These are phyloP conservation scores for Batkoa obscura DNA, from an alignment of 371 early-diverging fungal genomes.

Conservation along the genomic window DNA sequence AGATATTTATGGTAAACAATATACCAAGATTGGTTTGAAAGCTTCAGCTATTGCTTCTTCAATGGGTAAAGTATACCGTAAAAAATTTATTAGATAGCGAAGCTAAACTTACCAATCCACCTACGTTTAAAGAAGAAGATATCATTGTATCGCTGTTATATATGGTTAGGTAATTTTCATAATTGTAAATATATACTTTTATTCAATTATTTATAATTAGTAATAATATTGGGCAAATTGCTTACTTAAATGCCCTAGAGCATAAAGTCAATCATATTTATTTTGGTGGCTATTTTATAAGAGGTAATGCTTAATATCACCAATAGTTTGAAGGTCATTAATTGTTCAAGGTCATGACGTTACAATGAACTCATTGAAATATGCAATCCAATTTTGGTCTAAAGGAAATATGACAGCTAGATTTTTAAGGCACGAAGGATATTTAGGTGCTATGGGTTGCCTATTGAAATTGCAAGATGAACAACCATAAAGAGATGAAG, in stretches of 20 bases:
- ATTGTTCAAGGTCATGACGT: slow-evolving; percentile 48
- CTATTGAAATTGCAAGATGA: not conserved
- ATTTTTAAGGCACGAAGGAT: slow-evolving; percentile 92
- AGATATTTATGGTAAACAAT: slow-evolving; percentile 88
- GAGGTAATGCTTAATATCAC: slow-evolving; percentile 27
- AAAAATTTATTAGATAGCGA: slow-evolving; percentile 31
- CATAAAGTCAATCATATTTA: slow-evolving; percentile 82
- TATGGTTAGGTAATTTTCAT: slow-evolving; percentile 49
- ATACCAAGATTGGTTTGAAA: slow-evolving; percentile 70
- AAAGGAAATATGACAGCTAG: slow-evolving; percentile 83
- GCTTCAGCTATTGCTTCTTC: slow-evolving; percentile 82
- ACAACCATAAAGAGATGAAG: no score
- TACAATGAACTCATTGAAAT: slow-evolving; percentile 92
- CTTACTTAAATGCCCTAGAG: slow-evolving; percentile 82
- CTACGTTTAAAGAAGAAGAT: slow-evolving; percentile 48
- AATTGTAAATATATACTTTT: not conserved
- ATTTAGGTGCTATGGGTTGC: slow-evolving; percentile 36
- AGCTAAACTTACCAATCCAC: slow-evolving; percentile 13
- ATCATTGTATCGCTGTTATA: slow-evolving; percentile 72
- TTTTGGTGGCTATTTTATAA: slow-evolving; percentile 91
- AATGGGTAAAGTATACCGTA: slow-evolving; percentile 89
- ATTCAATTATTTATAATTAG: slow-evolving; percentile 17
- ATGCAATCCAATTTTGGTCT: slow-evolving; percentile 94
- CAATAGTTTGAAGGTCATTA: not conserved
- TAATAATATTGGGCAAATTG: slow-evolving; percentile 96